Conservation (phyloP, 768 basidiomycete genomes). For the Gymnopilus junonius region DNA sequence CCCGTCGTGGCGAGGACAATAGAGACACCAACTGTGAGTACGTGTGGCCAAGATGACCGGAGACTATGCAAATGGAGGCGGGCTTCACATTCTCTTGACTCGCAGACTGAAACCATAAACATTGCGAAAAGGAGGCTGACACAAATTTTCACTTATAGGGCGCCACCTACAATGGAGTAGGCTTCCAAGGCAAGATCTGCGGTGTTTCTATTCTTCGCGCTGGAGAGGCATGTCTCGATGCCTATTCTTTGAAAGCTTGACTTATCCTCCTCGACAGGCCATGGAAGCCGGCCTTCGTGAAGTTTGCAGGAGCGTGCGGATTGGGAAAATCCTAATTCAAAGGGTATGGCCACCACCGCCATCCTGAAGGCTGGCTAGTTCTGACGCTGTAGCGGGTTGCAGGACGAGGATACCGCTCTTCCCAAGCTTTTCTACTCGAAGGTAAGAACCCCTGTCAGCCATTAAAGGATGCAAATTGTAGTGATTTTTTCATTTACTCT, state of each 20-base stretch:
- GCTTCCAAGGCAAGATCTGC: conserved; percentile 96
- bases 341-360: conserved; percentile 54
- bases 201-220: conserved; percentile 95
- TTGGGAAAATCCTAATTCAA: conserved; percentile 98
- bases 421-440: conserved; percentile 95
- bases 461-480: neutral
- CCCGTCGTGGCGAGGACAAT: conserved; percentile 73
- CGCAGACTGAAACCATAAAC: neutral
- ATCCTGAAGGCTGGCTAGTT: neutral
- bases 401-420: conserved; percentile 95
- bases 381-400: neutral
- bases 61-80: neutral
- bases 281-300: conserved; percentile 98
- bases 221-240: conserved; percentile 67
- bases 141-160: conserved; percentile 51
- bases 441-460: conserved; percentile 36
- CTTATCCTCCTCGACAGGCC: conserved; percentile 51
- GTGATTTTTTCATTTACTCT: neutral
- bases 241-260: neutral
- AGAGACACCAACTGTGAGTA: conserved; percentile 79
- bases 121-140: neutral
- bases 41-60: neutral
- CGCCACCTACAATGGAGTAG: conserved; percentile 84
- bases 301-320: conserved; percentile 91
- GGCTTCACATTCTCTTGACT: neutral